Percentiles rank a stretch among this genome's conserved stretches.
phyloP scores from a whole-genome alignment of 805 yeast species.

The Myxozyma mucilagina region DNA sequence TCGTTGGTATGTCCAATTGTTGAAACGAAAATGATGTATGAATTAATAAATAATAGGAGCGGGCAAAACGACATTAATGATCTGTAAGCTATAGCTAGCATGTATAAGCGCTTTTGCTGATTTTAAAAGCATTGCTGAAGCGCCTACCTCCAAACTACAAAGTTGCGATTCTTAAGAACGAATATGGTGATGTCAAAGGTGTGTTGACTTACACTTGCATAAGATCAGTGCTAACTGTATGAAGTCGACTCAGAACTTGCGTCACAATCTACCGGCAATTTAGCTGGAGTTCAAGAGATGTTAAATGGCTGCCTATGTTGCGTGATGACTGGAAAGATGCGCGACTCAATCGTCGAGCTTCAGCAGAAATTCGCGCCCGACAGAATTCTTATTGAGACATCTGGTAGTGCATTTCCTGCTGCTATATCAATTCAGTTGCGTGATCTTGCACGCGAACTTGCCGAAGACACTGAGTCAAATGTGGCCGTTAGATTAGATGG shows the following conservation, averaged over 20 bases:
- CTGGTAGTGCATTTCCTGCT: constrained; percentile 34
- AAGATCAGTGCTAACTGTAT: background rate
- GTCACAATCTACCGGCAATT: constrained; percentile 13
- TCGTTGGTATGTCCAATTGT: constrained; percentile 20
- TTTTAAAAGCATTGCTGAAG: constrained; percentile 22
- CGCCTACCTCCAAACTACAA: constrained; percentile 28
- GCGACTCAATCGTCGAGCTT: constrained; percentile 28
- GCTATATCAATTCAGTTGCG: constrained; percentile 31
- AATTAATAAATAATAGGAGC: constrained; percentile 22
- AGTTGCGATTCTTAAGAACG: constrained; percentile 31
- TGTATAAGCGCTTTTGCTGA: background rate
- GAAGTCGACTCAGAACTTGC: constrained; percentile 32
- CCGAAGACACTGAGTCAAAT: background rate
- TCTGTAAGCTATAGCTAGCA: constrained; percentile 17
- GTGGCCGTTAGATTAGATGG: constrained; percentile 28
- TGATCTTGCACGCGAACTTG: constrained; percentile 27
- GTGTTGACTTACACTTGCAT: background rate
- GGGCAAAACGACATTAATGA: constrained; percentile 31
- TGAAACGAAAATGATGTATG: background rate
- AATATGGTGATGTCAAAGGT: constrained; percentile 32
- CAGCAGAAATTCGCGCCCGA: constrained; percentile 28
- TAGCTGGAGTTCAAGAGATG: constrained; percentile 33
- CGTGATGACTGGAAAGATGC: constrained; percentile 33
- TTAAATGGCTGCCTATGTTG: constrained; percentile 33
- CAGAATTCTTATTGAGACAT: constrained; percentile 32